Percentiles rank a stretch among this genome's conserved stretches.
phyloP scores from a whole-genome alignment of 164 flowering plant genomes.

The Vitis rupestris region DNA sequence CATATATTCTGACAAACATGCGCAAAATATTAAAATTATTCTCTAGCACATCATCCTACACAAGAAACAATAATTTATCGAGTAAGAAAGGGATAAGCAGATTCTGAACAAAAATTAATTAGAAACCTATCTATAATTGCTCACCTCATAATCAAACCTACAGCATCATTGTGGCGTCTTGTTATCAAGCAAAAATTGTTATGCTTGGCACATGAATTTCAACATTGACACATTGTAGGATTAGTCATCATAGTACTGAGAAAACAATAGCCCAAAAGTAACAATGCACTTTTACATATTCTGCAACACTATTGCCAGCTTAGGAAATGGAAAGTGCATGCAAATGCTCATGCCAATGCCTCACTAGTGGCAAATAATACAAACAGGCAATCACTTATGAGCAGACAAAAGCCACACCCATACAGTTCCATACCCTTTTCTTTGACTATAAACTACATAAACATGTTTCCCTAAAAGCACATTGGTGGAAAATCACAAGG shows the following conservation, averaged over 20 bases:
- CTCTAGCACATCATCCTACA: conserved; percentile 85
- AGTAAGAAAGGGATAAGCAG: conserved; percentile 4
- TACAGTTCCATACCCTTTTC: not conserved
- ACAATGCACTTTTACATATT: not conserved
- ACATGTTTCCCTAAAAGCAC: not conserved
- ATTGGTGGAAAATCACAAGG: not conserved
- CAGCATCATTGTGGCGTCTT: conserved; percentile 19
- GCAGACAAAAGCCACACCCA: conserved; percentile 1
- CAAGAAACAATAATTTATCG: conserved; percentile 1
- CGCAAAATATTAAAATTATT: conserved; percentile 87
- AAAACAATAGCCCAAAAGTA: not conserved
- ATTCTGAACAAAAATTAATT: conserved; percentile 1
- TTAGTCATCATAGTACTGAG: not conserved
- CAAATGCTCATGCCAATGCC: not conserved
- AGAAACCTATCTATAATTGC: conserved; percentile 5
- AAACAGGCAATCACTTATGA: not conserved
- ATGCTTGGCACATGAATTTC: conserved; percentile 21
- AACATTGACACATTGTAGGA: conserved; percentile 9
- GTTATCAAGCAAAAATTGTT: conserved; percentile 15
- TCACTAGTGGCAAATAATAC: too few relatives aligned
- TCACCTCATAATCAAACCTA: conserved; percentile 97
- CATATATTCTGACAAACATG: conserved; percentile 85
- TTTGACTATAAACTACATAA: not conserved
- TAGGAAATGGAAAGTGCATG: not conserved
- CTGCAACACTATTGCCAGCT: not conserved